Base-by-base conservation (phyloP, 2,329 filamentous ascomycete genomes). In the Penicillium palitans region DNA sequence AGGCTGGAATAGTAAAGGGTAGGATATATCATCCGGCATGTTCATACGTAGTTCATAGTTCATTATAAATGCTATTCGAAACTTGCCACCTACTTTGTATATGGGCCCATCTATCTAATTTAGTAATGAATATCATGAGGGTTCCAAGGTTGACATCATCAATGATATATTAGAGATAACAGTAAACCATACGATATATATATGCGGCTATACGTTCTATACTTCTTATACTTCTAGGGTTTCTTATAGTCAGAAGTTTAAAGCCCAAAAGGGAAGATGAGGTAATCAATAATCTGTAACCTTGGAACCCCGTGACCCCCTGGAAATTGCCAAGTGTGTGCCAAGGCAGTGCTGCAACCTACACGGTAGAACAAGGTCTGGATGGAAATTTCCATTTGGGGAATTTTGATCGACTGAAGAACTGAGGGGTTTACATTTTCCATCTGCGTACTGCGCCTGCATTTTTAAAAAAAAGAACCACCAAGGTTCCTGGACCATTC, bases 311-410 rank as follows among this genome's bases (percentile, higher is more conserved):
- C 19, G 24, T 24, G 4, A 24, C 24, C 24, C 24, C 24, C 25
- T 25, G 25, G 25, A 5, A 25, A 5, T 25, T 25, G 10, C 31
- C 31, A 33, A 33, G 31, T 6, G 29, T 13, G 10, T 29, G 21
- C 40, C 40, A 15, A 19, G 40, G 1, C 15, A 27, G 33, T 27
- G 27, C 49, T 44, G 10, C 19, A 44, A 52, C 39, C 15, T 53
- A 52, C 39, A 48, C 52, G 21, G 42, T 54, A 54, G 21, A 53
- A 46, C 21, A 13, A 6, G 33, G 42, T 31, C 52, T 49, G 42
- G 33, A 52, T 29, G 17, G 29, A 48, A 35, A n/a, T 17, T 17
- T 27, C 6, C 25, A 6, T 6, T n/a, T 33, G 10, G 19, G 19
- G 19, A 21, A 21, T 21, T 21, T 21, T 21, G 19, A 21, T 21